Evolutionary conservation across 2,329 filamentous ascomycete species (phyloP).

Genomic region (Decorospora gaudefroyi): DNA sequence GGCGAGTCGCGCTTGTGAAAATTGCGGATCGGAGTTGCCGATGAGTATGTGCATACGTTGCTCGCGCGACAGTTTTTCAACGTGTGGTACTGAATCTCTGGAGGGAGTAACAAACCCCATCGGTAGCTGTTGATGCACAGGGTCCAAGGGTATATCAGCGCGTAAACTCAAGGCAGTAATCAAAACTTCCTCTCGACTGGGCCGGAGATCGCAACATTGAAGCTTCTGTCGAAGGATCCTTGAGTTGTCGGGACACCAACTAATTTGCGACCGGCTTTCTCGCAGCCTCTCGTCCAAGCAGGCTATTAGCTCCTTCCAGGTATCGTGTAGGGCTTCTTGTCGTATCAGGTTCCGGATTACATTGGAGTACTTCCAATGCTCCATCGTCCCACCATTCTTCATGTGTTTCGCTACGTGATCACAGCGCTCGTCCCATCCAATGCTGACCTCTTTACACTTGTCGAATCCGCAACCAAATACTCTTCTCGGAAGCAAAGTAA

Average conservation of each 20-base stretch:
- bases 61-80: conserved; percentile 39
- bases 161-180: conserved; percentile 45
- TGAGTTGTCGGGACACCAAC: conserved; percentile 46
- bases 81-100: conserved; percentile 42
- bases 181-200: conserved; percentile 45
- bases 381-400: conserved; percentile 44
- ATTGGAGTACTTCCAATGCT: conserved; percentile 48
- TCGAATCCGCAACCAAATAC: conserved; percentile 49
- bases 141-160: conserved; percentile 40
- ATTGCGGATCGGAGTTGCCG: conserved; percentile 35
- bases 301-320: conserved; percentile 45
- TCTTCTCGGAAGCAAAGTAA: conserved; percentile 39
- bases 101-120: conserved; percentile 43
- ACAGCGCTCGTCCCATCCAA: conserved; percentile 47
- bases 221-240: conserved; percentile 45
- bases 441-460: conserved; percentile 48
- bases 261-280: conserved; percentile 45
- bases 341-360: conserved; percentile 47
- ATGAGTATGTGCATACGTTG: conserved; percentile 46
- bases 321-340: conserved; percentile 45
- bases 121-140: conserved; percentile 38
- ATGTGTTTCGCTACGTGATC: conserved; percentile 48
- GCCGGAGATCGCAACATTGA: conserved; percentile 45
- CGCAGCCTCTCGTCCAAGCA: conserved; percentile 40
- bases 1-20: conserved; percentile 36